Conservation (phyloP, 2,329 filamentous ascomycete species). For the Scortechinia acanthostroma region DNA sequence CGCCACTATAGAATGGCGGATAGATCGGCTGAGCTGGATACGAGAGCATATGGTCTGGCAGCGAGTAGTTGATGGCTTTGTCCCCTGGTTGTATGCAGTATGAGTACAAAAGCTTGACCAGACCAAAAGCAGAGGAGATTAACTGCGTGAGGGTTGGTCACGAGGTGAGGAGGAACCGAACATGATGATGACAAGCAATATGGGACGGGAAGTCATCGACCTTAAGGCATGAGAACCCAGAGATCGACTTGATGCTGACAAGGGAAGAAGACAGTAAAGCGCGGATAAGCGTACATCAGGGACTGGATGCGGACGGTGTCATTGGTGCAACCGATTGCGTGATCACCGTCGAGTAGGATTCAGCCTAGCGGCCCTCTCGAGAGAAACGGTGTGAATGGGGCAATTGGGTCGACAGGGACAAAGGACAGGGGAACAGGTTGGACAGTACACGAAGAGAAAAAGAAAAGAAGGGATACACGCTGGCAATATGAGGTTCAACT, state of each 20-base stretch:
- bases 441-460: neutral
- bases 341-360: neutral
- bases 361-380: neutral
- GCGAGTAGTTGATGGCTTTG: constrained; percentile 24
- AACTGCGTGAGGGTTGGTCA: constrained; percentile 13
- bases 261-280: no score
- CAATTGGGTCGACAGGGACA: no score
- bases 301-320: neutral
- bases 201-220: no score
- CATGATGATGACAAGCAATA: constrained; percentile 4
- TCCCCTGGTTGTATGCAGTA: constrained; percentile 16
- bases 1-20: constrained; percentile 23
- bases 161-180: neutral
- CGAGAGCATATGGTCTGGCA: constrained; percentile 24
- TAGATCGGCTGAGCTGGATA: constrained; percentile 25
- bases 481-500: no score
- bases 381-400: neutral
- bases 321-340: neutral
- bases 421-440: no score
- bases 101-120: constrained; percentile 15
- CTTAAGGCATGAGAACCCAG: no score
- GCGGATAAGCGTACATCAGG: neutral
- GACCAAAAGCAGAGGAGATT: constrained; percentile 13
- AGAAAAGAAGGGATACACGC: neutral
- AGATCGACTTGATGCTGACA: no score